Evolutionary conservation across 2,329 filamentous ascomycete genomes (phyloP).

Genomic region (Verticillium tricorpus): DNA sequence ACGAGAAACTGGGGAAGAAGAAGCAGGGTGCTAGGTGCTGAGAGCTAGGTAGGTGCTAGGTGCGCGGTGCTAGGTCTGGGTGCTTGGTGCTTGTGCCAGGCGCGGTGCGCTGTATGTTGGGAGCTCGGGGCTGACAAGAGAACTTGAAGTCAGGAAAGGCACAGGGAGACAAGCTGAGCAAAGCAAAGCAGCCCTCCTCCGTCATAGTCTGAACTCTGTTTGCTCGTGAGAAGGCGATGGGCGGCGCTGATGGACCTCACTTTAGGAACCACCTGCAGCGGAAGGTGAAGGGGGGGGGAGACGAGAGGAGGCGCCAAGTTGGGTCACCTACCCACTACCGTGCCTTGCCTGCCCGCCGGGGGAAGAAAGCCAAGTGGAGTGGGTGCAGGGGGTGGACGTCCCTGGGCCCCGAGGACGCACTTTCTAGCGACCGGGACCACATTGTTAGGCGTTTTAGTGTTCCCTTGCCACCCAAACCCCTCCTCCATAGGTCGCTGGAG

Average conservation of each 20-base stretch:
- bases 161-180: neutral
- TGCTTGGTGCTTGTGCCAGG: too few relatives aligned
- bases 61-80: too few relatives aligned
- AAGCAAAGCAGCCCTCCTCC: conserved; percentile 1
- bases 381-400: too few relatives aligned
- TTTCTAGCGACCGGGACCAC: neutral
- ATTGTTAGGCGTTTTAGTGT: neutral
- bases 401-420: too few relatives aligned
- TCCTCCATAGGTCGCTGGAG: neutral
- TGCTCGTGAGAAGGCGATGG: conserved; percentile 6
- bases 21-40: too few relatives aligned
- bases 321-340: neutral
- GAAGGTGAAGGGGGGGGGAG: neutral
- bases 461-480: neutral
- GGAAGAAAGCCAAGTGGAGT: conserved; percentile 1
- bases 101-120: too few relatives aligned
- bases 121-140: neutral
- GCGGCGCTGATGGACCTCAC: neutral
- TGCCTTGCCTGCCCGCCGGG: neutral
- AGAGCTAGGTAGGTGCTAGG: too few relatives aligned
- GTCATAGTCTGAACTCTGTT: conserved; percentile 16
- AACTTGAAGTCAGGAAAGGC: neutral
- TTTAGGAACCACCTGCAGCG: neutral
- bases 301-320: neutral
- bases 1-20: neutral